Percentiles rank a stretch among this genome's conserved stretches.
Evolutionary conservation across 805 yeast species (phyloP).

Genomic region (Pichia occidentalis): DNA sequence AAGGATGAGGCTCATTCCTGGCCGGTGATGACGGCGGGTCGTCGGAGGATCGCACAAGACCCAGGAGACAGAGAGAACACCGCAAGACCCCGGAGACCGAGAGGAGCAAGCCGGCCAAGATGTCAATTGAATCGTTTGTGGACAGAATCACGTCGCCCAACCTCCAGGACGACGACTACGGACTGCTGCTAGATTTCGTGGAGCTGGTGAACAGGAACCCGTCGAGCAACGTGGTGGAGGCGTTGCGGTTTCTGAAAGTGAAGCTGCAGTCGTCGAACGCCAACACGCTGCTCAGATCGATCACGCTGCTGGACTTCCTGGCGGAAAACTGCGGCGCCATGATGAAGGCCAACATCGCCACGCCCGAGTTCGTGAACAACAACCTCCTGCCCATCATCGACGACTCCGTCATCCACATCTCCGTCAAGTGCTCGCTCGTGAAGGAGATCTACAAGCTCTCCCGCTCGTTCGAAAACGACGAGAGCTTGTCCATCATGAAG

Average conservation of each 20-base stretch:
- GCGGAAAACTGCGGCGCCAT: constrained; percentile 76
- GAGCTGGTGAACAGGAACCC: constrained; percentile 60
- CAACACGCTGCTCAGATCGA: constrained; percentile 54
- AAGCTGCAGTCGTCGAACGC: constrained; percentile 52
- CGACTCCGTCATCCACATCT: constrained; percentile 52
- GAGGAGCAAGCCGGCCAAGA: too few relatives aligned
- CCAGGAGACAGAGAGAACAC: too few relatives aligned
- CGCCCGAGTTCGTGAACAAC: constrained; percentile 44
- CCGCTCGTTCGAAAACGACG: constrained; percentile 62
- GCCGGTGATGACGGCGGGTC: too few relatives aligned
- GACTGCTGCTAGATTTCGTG: constrained; percentile 54
- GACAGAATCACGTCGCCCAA: constrained; percentile 58
- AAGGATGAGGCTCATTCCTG: too few relatives aligned
- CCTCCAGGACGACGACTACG: constrained; percentile 64
- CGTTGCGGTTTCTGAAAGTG: constrained; percentile 39
- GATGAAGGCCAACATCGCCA: constrained; percentile 55
- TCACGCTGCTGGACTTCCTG: constrained; percentile 49
- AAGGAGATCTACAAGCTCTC: constrained; percentile 65
- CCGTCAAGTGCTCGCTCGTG: constrained; percentile 58
- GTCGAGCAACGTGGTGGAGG: constrained; percentile 44
- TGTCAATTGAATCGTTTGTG: constrained; percentile 16
- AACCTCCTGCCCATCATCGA: constrained; percentile 42
- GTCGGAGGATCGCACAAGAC: too few relatives aligned
- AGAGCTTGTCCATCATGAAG: constrained; percentile 63
- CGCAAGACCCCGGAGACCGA: constrained; percentile 1